Evolutionary conservation across 2,329 filamentous ascomycete genomes (phyloP).

Genomic region (Epichloe typhina): DNA sequence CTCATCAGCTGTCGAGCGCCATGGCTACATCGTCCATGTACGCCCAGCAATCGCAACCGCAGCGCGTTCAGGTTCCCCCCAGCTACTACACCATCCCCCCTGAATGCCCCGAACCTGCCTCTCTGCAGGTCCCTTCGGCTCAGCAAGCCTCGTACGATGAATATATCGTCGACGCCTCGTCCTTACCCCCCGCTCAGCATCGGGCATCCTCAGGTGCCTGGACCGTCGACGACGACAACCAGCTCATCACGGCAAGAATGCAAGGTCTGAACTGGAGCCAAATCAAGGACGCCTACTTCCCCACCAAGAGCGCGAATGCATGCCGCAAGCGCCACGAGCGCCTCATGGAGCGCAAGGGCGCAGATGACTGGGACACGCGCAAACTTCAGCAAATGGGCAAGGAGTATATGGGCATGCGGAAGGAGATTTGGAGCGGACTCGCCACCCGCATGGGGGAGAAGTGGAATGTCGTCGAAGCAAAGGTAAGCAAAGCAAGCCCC

Average conservation of each 20-base stretch:
- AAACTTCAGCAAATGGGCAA: constrained; percentile 62
- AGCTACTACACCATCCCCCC: constrained; percentile 28
- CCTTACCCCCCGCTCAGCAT: constrained; percentile 32
- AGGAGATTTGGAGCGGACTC: constrained; percentile 69
- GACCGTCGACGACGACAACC: constrained; percentile 61
- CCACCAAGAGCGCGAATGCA: constrained; percentile 65
- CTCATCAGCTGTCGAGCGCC: constrained; percentile 24
- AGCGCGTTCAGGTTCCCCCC: constrained; percentile 25
- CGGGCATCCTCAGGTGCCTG: constrained; percentile 54
- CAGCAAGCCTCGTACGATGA: constrained; percentile 24
- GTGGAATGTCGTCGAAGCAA: constrained; percentile 58
- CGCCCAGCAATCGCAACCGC: constrained; percentile 25
- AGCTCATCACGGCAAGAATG: constrained; percentile 56
- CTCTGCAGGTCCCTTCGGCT: constrained; percentile 7
- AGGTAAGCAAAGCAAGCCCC: constrained; percentile 27
- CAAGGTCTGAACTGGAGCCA: constrained; percentile 73
- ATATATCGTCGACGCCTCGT: constrained; percentile 21
- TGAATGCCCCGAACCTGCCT: constrained; percentile 16
- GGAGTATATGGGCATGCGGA: constrained; percentile 67
- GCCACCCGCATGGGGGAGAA: constrained; percentile 70
- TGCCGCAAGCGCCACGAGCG: constrained; percentile 84
- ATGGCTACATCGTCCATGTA: constrained; percentile 30
- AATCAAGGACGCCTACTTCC: constrained; percentile 66
- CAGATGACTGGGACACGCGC: constrained; percentile 65
- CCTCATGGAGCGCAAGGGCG: constrained; percentile 60